Conservation (phyloP, 192 early-diverging fungal genomes). For the Backusella tarrabulga region DNA sequence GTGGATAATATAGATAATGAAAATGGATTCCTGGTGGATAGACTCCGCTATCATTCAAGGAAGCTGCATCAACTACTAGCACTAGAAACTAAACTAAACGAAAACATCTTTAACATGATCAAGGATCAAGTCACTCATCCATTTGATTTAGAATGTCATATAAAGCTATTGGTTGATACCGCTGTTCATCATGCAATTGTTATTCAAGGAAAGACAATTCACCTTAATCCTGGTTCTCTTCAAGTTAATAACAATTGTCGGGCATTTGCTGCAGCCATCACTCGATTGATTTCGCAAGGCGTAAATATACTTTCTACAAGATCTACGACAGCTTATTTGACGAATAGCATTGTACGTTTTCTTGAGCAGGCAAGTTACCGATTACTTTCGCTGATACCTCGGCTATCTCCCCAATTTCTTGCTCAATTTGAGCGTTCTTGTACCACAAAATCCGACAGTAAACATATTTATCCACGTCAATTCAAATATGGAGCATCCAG, state of each 20-base stretch:
- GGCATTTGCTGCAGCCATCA: not conserved
- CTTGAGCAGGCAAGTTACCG: not conserved
- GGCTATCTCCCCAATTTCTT: not conserved
- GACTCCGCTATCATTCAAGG: not conserved
- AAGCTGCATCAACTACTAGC: not conserved
- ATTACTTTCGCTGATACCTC: not conserved
- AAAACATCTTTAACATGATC: not conserved
- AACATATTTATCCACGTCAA: not conserved
- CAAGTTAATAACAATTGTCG: not conserved
- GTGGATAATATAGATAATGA: not conserved
- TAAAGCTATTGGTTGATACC: not conserved
- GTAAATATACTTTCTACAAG: not conserved
- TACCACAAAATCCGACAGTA: not conserved
- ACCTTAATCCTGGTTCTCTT: not conserved
- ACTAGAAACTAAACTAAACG: not conserved
- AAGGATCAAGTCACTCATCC: not conserved
- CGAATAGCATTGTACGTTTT: not conserved
- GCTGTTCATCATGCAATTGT: not conserved
- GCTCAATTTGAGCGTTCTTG: not conserved
- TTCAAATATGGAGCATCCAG: not conserved
- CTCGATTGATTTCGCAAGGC: not conserved
- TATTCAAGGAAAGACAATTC: not conserved
- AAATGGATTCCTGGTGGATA: not conserved
- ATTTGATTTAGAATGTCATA: not conserved
- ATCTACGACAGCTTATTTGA: not conserved